Evolutionary conservation across 352 stramenopile genomes (phyloP), one percentile per base, ranked within the genome.

Genomic region (Elongisporangium prolatum): DNA sequence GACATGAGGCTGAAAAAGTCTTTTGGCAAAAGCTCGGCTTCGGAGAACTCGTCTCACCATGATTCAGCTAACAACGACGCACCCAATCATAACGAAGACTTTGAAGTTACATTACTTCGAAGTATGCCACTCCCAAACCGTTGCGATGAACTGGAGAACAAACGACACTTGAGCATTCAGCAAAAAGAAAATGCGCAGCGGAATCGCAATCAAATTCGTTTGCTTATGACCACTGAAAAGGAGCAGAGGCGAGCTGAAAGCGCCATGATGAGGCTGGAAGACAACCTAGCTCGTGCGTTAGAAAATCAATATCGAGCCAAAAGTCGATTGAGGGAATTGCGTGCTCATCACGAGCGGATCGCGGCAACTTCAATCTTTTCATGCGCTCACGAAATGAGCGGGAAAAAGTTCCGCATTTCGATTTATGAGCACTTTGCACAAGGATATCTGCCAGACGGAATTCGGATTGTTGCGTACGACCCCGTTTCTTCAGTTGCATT

Each of bases 381-480:
- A 10, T 69, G 72, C 20, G 61, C 67, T 14, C 65, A 82, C 18
- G 59, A 73, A 52, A 75, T 87, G 52, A 71, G 64, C 8, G 65
- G 67, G 0, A 88, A 74, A 52, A 74, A 62, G 8, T 81, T 75
- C 61, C 64, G 77, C 3, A 47, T 89, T 14, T 66, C 68, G 1
- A 49, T 85, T 3, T 85, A 77, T 49, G 56, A 67, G 3, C 68
- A 74, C 7, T 67, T 68, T 9, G 74, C 74, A 9, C 68, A 56
- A 18, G 74, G 79, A 2, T 89, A 89, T 52, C 38, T 71, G 17
- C 59, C 71, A 3, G 74, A 84, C n/a, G 69, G 76, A 2, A 56
- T 89, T 56, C 76, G 71, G 3, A 61, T 87, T 52, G 61, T 81
- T 7, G 79, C 79, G 0, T 87, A 87, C 56, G 72, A 89, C 48